Evolutionary conservation across 345 rosid species (phyloP).

Genomic region (Citrus trifoliata): DNA sequence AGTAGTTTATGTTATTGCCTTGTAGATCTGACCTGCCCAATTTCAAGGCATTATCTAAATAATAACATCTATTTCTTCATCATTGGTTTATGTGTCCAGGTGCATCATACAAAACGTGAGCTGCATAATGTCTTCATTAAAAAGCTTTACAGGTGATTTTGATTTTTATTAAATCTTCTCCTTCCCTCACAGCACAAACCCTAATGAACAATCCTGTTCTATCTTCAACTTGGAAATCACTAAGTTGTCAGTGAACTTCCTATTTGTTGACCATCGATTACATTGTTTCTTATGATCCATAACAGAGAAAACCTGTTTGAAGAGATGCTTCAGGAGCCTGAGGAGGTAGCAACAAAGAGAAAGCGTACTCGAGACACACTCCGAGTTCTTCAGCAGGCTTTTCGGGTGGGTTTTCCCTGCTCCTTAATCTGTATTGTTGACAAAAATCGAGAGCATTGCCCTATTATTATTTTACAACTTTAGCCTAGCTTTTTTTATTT

Average conservation of each 20-base stretch:
- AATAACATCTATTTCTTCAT: background rate
- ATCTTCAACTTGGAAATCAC: background rate
- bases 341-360: conserved; percentile 79
- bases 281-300: conserved; percentile 14
- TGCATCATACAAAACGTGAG: conserved; percentile 93
- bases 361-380: conserved; percentile 84
- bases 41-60: background rate
- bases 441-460: background rate
- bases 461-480: background rate
- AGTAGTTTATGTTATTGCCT: background rate
- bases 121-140: conserved; percentile 89
- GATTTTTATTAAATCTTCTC: background rate
- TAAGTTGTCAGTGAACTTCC: too few relatives aligned
- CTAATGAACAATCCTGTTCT: background rate
- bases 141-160: conserved; percentile 88
- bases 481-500: background rate
- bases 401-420: conserved; percentile 54
- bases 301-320: conserved; percentile 94
- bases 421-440: background rate
- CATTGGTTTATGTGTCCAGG: conserved; percentile 44
- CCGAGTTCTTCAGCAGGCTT: conserved; percentile 88
- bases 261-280: background rate
- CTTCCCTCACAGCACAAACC: background rate
- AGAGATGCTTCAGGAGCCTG: conserved; percentile 99
- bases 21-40: background rate